Percentiles rank a stretch among this genome's conserved stretches.
These are phyloP conservation scores for Rhizopogon roseolus DNA, from an alignment of 768 basidiomycete species.

Conservation along the genomic window DNA sequence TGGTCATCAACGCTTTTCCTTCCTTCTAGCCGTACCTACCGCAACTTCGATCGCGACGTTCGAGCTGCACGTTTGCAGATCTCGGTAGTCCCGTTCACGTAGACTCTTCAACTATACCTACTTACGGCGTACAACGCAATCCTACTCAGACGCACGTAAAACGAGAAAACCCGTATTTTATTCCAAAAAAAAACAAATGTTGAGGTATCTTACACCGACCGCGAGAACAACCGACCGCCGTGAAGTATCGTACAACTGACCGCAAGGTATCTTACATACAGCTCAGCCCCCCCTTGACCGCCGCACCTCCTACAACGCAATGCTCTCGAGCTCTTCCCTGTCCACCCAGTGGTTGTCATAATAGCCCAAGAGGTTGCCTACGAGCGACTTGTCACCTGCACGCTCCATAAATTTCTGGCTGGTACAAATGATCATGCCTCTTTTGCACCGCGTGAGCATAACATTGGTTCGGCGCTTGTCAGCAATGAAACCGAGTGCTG, in stretches of 20 bases:
- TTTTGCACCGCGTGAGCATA: slow-evolving; percentile 79
- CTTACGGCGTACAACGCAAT: background rate
- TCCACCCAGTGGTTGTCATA: slow-evolving; percentile 34
- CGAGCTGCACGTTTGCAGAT: background rate
- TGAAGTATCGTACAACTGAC: background rate
- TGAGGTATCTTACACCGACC: background rate
- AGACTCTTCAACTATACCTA: background rate
- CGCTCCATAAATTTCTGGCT: slow-evolving; percentile 57
- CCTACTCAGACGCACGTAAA: background rate
- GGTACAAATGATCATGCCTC: slow-evolving; percentile 71
- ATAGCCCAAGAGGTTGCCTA: slow-evolving; percentile 33
- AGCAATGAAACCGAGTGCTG: slow-evolving; percentile 60
- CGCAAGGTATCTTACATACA: background rate
- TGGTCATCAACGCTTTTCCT: background rate
- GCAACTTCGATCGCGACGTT: background rate
- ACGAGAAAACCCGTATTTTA: background rate
- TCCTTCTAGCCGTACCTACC: background rate
- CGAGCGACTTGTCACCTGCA: slow-evolving; percentile 41
- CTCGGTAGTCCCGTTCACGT: background rate
- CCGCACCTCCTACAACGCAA: background rate
- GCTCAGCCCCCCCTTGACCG: background rate
- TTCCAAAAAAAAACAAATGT: background rate
- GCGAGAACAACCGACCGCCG: background rate
- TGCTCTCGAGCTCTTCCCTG: slow-evolving; percentile 22
- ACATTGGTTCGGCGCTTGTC: slow-evolving; percentile 75